Evolutionary conservation across 176 grass and related monocot genomes (phyloP), one percentile per base, ranked within the genome.

Genomic region (Miscanthus lutarioriparius): DNA sequence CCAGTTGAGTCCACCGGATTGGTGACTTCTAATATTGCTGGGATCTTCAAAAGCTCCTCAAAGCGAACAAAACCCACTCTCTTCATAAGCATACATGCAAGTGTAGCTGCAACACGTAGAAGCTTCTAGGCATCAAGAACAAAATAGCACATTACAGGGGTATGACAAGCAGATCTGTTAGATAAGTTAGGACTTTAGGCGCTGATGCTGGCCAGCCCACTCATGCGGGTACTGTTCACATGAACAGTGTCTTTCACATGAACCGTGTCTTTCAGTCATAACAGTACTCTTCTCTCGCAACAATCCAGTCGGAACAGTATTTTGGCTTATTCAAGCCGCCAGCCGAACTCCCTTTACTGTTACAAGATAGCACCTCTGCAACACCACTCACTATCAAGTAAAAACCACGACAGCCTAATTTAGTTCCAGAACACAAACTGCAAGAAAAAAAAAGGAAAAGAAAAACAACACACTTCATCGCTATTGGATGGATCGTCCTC

Each of bases 311-410:
- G n/a, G n/a, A n/a, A n/a, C n/a, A n/a, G n/a, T n/a, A n/a, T n/a
- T n/a, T n/a, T n/a, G n/a, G n/a, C n/a, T n/a, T n/a, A n/a, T n/a
- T n/a, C n/a, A n/a, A n/a, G n/a, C n/a, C n/a, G n/a, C n/a, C n/a
- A n/a, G n/a, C n/a, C n/a, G n/a, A n/a, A n/a, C n/a, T n/a, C n/a
- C n/a, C n/a, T 79, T 74, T 74, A 74, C 65, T 61, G 79, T 90
- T 83, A 90, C 84, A 87, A 80, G 38, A 80, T 19, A 90, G 22
- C 37, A 86, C 68, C 49, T 44, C 80, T 16, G 51, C 67, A 82
- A 80, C 67, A 59, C 62, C 69, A 66, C 88, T 82, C 74, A 79
- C 80, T 83, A 87, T 79, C 27, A 48, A 83, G 79, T 90, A 72
- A 90, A 86, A 79, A 85, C 41, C 74, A 40, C 36, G 35, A 67